Conservation (phyloP, 1,284 basidiomycete genomes). For the Blastosporella zonata region DNA sequence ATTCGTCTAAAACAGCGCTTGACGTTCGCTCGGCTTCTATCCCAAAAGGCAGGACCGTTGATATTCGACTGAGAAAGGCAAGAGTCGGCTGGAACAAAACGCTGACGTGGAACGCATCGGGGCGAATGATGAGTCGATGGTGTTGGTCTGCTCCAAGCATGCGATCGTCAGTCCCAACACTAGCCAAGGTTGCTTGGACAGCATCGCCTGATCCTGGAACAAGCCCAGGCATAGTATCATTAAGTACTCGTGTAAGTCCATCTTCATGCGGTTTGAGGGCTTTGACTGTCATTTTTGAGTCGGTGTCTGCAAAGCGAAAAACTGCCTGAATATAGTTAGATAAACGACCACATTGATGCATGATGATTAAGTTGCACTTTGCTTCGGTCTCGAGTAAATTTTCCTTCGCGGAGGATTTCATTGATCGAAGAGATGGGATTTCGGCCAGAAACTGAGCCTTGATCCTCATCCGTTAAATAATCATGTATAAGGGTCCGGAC, state of each 20-base stretch:
- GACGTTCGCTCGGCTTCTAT: slow-evolving; percentile 70
- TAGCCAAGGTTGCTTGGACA: slow-evolving; percentile 59
- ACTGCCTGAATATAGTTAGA: slow-evolving; percentile 51
- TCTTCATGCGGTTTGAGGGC: slow-evolving; percentile 80
- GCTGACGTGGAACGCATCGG: slow-evolving; percentile 94
- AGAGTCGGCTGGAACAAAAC: slow-evolving; percentile 93
- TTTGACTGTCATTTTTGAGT: slow-evolving; percentile 67
- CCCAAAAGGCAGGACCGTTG: slow-evolving; percentile 73
- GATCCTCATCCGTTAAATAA: slow-evolving; percentile 89
- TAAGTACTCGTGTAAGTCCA: slow-evolving; percentile 79
- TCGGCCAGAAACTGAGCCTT: slow-evolving; percentile 70
- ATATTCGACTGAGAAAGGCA: slow-evolving; percentile 75
- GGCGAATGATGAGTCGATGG: slow-evolving; percentile 83
- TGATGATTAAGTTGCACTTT: slow-evolving; percentile 51
- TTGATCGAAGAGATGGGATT: slow-evolving; percentile 93
- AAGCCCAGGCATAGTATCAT: slow-evolving; percentile 91
- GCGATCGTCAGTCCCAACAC: slow-evolving; percentile 67
- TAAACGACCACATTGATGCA: slow-evolving; percentile 9
- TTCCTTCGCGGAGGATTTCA: slow-evolving; percentile 87
- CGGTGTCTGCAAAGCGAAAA: slow-evolving; percentile 90
- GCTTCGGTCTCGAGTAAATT: slow-evolving; percentile 70
- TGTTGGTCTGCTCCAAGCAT: slow-evolving; percentile 69
- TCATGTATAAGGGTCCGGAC: slow-evolving; percentile 85
- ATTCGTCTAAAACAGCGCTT: slow-evolving; percentile 84
- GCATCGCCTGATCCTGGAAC: slow-evolving; percentile 70